These are phyloP conservation scores for Kokia cookei DNA, from an alignment of 441 rosid genomes.

Conservation along the genomic window DNA sequence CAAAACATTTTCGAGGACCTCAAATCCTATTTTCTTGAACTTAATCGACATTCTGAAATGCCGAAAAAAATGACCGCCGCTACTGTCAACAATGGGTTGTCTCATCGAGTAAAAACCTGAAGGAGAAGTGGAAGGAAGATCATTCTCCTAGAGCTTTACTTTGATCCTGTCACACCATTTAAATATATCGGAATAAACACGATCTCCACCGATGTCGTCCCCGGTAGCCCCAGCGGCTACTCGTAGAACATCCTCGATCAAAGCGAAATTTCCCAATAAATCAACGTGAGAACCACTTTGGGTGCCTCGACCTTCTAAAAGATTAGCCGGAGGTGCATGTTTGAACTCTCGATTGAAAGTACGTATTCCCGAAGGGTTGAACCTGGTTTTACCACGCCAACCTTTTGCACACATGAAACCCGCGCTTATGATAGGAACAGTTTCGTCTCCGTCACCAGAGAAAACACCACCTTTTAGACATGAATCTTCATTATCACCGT, in stretches of 20 bases:
- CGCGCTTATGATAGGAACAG: conserved; percentile 39
- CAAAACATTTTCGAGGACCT: neutral
- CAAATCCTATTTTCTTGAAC: neutral
- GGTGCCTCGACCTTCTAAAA: conserved; percentile 45
- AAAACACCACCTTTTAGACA: conserved; percentile 40
- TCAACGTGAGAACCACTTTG: conserved; percentile 54
- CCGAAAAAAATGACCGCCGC: neutral
- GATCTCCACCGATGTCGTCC: conserved; percentile 38
- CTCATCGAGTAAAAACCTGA: neutral
- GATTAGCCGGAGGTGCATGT: conserved; percentile 43
- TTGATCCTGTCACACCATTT: conserved; percentile 38
- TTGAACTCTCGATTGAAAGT: conserved; percentile 35
- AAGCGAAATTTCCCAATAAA: conserved; percentile 46
- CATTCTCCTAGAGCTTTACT: conserved; percentile 21
- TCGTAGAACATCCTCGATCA: conserved; percentile 42
- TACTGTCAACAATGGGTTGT: neutral
- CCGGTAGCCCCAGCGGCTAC: conserved; percentile 44
- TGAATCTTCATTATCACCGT: conserved; percentile 23
- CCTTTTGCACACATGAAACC: conserved; percentile 50
- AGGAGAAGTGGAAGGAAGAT: neutral
- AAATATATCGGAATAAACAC: conserved; percentile 33
- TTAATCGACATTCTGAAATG: neutral
- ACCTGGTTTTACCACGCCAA: conserved; percentile 45
- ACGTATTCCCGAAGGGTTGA: conserved; percentile 41
- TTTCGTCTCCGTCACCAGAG: conserved; percentile 38